These are phyloP conservation scores for Crithidia bombi DNA, from an alignment of 208 protist genomes.

Conservation along the genomic window DNA sequence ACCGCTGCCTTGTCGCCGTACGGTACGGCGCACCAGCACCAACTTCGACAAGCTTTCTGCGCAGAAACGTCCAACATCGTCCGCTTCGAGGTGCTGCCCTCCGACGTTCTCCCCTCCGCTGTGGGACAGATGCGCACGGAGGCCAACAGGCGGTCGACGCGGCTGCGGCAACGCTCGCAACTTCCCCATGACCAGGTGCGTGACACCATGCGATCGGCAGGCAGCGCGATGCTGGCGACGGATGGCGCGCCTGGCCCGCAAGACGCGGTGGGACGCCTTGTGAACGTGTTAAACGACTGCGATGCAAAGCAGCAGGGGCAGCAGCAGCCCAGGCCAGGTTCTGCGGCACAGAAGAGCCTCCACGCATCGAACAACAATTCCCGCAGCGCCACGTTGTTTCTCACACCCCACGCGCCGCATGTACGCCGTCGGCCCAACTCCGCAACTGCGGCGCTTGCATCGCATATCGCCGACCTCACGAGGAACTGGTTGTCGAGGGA, in stretches of 20 bases:
- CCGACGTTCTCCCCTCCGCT: neutral
- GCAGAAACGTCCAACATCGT: neutral
- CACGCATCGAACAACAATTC: slow-evolving; percentile 7
- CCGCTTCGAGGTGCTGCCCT: slow-evolving; percentile 18
- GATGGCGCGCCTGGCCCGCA: neutral
- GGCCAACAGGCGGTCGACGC: neutral
- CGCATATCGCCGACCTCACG: slow-evolving; percentile 6
- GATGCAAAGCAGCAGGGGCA: neutral
- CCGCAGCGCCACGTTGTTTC: neutral
- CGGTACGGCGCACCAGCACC: slow-evolving; percentile 13
- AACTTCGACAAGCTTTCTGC: neutral
- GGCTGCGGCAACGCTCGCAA: slow-evolving; percentile 4
- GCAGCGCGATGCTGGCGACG: neutral
- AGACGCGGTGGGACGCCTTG: slow-evolving; percentile 18
- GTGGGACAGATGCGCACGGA: neutral
- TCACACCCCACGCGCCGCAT: neutral
- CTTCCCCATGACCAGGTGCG: neutral
- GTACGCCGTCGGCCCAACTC: neutral
- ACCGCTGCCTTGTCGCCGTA: neutral
- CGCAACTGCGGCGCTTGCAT: neutral
- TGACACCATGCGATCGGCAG: neutral
- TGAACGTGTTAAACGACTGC: slow-evolving; percentile 14
- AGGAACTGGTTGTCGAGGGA: slow-evolving; percentile 15
- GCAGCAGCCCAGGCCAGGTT: neutral
- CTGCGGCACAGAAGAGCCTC: neutral